phyloP scores from a whole-genome alignment of 2,329 filamentous ascomycete species.

The Ophiognomonia clavigignenti-juglandacearum region DNA sequence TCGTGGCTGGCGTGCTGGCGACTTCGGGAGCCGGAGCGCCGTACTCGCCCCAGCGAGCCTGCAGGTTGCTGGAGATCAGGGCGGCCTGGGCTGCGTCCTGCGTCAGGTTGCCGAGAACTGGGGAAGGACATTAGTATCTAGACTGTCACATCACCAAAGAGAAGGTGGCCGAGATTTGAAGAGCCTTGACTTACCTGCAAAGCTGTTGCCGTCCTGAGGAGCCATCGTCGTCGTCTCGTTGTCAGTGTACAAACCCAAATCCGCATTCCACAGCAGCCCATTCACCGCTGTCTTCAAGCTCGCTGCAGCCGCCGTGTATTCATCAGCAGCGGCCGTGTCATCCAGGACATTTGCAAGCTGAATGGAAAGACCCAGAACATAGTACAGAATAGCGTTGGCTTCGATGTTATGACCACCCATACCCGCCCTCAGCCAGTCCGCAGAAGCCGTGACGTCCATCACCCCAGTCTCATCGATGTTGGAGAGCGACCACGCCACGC shows the following conservation, averaged over 20 bases:
- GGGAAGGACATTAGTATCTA: not conserved
- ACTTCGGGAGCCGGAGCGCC: constrained; percentile 25
- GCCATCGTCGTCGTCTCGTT: constrained; percentile 16
- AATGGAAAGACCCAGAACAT: constrained; percentile 43
- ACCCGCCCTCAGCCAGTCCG: constrained; percentile 48
- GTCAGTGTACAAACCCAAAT: constrained; percentile 18
- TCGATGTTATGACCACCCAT: constrained; percentile 47
- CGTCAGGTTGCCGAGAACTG: constrained; percentile 12
- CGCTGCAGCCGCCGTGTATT: constrained; percentile 5
- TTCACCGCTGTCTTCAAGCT: constrained; percentile 11
- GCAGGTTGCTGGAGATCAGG: constrained; percentile 15
- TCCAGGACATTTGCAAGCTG: constrained; percentile 39
- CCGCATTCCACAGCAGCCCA: constrained; percentile 10
- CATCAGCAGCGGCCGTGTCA: constrained; percentile 21
- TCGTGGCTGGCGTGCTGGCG: constrained; percentile 23
- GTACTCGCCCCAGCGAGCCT: constrained; percentile 16
- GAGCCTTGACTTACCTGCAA: constrained; percentile 10
- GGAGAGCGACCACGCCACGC: constrained; percentile 35
- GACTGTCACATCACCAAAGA: too few species aligned
- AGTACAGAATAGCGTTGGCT: constrained; percentile 47
- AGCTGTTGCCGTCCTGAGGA: constrained; percentile 19
- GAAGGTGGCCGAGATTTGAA: not conserved
- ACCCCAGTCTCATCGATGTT: constrained; percentile 34
- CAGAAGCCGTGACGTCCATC: constrained; percentile 41
- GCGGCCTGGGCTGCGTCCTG: constrained; percentile 2